phyloP scores from a whole-genome alignment of 352 stramenopile species.

The Albugo candida region DNA sequence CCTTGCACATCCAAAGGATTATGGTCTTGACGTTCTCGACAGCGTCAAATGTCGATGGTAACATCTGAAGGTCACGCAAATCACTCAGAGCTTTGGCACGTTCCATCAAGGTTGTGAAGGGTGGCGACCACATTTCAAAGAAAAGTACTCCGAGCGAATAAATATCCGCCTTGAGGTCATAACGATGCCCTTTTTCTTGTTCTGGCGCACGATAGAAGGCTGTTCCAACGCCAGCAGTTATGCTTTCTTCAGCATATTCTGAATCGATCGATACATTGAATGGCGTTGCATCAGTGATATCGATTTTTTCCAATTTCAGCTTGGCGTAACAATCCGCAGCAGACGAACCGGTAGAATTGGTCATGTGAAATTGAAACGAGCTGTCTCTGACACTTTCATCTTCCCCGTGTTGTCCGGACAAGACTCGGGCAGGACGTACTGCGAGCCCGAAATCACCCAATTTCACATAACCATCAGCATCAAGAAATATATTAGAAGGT shows the following conservation, averaged over 20 bases:
- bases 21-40: slow-evolving; percentile 80
- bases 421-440: slow-evolving; percentile 44
- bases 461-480: slow-evolving; percentile 82
- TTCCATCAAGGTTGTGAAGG: slow-evolving; percentile 84
- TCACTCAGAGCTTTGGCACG: slow-evolving; percentile 52
- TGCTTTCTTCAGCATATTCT: slow-evolving; percentile 21
- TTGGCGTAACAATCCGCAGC: slow-evolving; percentile 45
- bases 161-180: slow-evolving; percentile 87
- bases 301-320: slow-evolving; percentile 44
- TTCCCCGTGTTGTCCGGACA: slow-evolving; percentile 6
- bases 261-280: slow-evolving; percentile 2
- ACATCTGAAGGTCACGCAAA: slow-evolving; percentile 49
- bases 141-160: slow-evolving; percentile 90
- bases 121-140: slow-evolving; percentile 90
- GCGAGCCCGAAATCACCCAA: slow-evolving; percentile 91
- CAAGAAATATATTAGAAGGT: slow-evolving; percentile 88
- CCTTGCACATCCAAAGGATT: slow-evolving; percentile 71
- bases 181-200: slow-evolving; percentile 75
- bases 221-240: slow-evolving; percentile 89
- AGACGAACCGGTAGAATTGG: slow-evolving; percentile 32
- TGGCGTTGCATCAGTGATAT: slow-evolving; percentile 10
- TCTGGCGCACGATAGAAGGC: slow-evolving; percentile 91
- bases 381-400: slow-evolving; percentile 7
- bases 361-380: not conserved
- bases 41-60: slow-evolving; percentile 24